Evolutionary conservation across 495 filamentous ascomycete genomes (phyloP).

Genomic region (Emericellopsis terricola): DNA sequence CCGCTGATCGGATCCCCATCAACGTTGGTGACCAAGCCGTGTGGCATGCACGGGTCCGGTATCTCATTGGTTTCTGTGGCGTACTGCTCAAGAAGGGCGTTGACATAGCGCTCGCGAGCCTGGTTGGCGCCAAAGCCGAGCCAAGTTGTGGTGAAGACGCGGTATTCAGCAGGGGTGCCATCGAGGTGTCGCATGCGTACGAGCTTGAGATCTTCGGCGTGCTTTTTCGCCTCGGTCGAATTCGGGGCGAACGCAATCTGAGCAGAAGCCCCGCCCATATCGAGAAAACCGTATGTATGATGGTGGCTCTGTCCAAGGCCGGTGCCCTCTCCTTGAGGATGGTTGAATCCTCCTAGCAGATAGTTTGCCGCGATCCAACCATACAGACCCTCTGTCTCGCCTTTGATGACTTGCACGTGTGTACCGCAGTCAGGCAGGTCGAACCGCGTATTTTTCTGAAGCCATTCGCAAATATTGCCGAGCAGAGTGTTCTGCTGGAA

Average conservation of each 20-base stretch:
- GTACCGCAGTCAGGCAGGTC: slow-evolving; percentile 73
- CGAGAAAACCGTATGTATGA: slow-evolving; percentile 92
- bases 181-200: slow-evolving; percentile 68
- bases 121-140: slow-evolving; percentile 89
- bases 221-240: slow-evolving; percentile 71
- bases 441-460: slow-evolving; percentile 62
- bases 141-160: slow-evolving; percentile 92
- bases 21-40: slow-evolving; percentile 49
- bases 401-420: slow-evolving; percentile 88
- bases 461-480: slow-evolving; percentile 66
- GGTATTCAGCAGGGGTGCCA: slow-evolving; percentile 58
- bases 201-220: slow-evolving; percentile 76
- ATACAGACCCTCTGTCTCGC: slow-evolving; percentile 94
- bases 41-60: slow-evolving; percentile 83
- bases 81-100: slow-evolving; percentile 43
- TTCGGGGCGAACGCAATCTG: slow-evolving; percentile 98
- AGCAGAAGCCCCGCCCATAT: slow-evolving; percentile 95
- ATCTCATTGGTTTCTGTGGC: slow-evolving; percentile 41
- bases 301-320: slow-evolving; percentile 69
- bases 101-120: slow-evolving; percentile 65
- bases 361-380: slow-evolving; percentile 99
- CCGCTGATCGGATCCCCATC: slow-evolving; percentile 31
- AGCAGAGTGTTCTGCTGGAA: slow-evolving; percentile 52
- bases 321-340: slow-evolving; percentile 40
- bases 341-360: slow-evolving; percentile 79